phyloP scores from a whole-genome alignment of 345 rosid genomes.

The Carallia brachiata region DNA sequence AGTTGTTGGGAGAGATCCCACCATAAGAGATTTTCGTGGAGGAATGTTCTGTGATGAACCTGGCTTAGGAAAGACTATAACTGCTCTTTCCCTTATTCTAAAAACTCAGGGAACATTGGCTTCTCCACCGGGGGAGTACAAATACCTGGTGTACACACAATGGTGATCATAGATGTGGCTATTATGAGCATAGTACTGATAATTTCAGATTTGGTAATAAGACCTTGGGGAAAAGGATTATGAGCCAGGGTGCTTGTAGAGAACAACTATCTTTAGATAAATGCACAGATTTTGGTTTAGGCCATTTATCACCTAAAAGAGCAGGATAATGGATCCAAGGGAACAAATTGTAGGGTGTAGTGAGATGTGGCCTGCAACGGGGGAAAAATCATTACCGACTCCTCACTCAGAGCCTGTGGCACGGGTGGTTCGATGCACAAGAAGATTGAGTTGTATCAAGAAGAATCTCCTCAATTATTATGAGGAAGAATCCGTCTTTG shows the following conservation, averaged over 20 bases:
- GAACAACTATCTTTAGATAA: constrained; percentile 41
- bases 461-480: constrained; percentile 57
- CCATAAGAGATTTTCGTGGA: constrained; percentile 74
- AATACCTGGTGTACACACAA: constrained; percentile 66
- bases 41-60: constrained; percentile 99
- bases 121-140: constrained; percentile 74
- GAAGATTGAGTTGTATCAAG: constrained; percentile 51
- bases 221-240: constrained; percentile 40
- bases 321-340: constrained; percentile 41
- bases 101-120: constrained; percentile 86
- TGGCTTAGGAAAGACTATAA: constrained; percentile 93
- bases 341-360: constrained; percentile 37
- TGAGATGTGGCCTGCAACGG: constrained; percentile 30
- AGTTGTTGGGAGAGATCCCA: constrained; percentile 59
- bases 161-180: constrained; percentile 64
- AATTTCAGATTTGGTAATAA: constrained; percentile 29
- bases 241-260: constrained; percentile 40
- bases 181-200: constrained; percentile 66
- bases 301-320: constrained; percentile 47
- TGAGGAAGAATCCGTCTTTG: constrained; percentile 35
- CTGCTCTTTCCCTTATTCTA: constrained; percentile 83
- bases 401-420: constrained; percentile 29
- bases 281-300: constrained; percentile 24
- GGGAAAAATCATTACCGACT: constrained; percentile 22
- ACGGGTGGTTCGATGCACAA: constrained; percentile 40